Percentiles rank a stretch among this genome's conserved stretches.
Conservation (phyloP, 2,329 filamentous ascomycete genomes). For the Penicillium decumbens region DNA sequence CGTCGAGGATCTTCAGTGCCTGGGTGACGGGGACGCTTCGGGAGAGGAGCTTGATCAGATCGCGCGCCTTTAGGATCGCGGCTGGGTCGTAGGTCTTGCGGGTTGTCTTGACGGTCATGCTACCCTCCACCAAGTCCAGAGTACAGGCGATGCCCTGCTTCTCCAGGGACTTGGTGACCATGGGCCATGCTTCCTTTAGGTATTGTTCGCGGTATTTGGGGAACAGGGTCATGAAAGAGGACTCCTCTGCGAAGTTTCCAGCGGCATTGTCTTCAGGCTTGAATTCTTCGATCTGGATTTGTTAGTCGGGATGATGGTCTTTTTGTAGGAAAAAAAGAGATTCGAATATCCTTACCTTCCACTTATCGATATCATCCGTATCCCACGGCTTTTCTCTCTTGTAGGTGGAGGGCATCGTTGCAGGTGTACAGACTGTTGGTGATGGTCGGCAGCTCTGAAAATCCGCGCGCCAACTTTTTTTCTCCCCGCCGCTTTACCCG, state of each 20-base stretch:
- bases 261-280: constrained; percentile 77
- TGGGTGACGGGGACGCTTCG: constrained; percentile 67
- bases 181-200: constrained; percentile 85
- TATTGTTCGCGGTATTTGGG: constrained; percentile 97
- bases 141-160: constrained; percentile 85
- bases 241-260: constrained; percentile 88
- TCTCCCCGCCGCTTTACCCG: constrained; percentile 23
- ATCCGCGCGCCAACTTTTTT: constrained; percentile 27
- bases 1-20: constrained; percentile 88
- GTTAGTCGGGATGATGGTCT: background rate
- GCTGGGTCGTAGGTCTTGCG: constrained; percentile 87
- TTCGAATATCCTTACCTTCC: constrained; percentile 58
- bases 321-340: background rate
- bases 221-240: constrained; percentile 76
- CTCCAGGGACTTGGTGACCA: constrained; percentile 80
- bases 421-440: constrained; percentile 8
- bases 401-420: constrained; percentile 77
- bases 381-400: constrained; percentile 92
- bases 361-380: constrained; percentile 95
- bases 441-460: constrained; percentile 21
- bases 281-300: constrained; percentile 67
- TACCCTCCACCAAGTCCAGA: constrained; percentile 89
- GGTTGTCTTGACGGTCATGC: constrained; percentile 95
- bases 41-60: constrained; percentile 87
- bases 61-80: constrained; percentile 85